A percentile compares a stretch with the other conserved stretches of the same genome.
phyloP scores from a whole-genome alignment of 805 yeast species.

The Kodamaea kaohsiungensis region DNA sequence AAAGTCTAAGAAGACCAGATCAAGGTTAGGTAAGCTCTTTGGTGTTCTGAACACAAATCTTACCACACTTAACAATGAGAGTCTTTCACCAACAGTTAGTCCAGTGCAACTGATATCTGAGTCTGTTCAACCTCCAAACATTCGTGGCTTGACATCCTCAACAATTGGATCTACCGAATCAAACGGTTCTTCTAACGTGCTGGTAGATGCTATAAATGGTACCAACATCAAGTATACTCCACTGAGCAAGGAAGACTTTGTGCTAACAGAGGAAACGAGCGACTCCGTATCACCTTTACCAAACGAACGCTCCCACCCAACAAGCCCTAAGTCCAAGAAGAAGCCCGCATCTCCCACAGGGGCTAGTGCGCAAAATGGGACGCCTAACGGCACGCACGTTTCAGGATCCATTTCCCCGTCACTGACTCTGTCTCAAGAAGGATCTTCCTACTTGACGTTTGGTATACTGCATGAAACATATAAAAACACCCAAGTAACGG shows the following conservation, averaged over 20 bases:
- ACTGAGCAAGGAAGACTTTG: background rate
- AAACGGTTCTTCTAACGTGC: background rate
- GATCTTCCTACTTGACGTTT: constrained; percentile 5
- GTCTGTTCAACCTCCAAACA: background rate
- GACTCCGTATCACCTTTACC: constrained; percentile 15
- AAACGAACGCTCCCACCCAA: constrained; percentile 4
- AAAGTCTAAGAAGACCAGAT: constrained; percentile 23
- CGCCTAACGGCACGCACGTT: constrained; percentile 7
- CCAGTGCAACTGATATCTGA: background rate
- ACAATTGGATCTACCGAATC: background rate
- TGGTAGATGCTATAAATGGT: background rate
- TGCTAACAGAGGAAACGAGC: constrained; percentile 4
- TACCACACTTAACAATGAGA: constrained; percentile 6
- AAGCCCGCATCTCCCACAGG: constrained; percentile 4
- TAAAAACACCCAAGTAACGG: constrained; percentile 6
- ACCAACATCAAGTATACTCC: background rate
- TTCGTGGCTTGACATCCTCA: background rate
- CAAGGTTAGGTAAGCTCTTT: constrained; percentile 25
- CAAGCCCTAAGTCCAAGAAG: background rate
- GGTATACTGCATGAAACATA: constrained; percentile 11
- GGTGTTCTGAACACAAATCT: constrained; percentile 24
- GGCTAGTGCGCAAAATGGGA: background rate
- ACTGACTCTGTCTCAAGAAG: constrained; percentile 11
- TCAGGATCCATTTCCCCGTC: constrained; percentile 8
- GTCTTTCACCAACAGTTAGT: background rate